Base-by-base conservation (phyloP, 1,284 basidiomycete species). In the Cutaneotrichosporon cutaneum region DNA sequence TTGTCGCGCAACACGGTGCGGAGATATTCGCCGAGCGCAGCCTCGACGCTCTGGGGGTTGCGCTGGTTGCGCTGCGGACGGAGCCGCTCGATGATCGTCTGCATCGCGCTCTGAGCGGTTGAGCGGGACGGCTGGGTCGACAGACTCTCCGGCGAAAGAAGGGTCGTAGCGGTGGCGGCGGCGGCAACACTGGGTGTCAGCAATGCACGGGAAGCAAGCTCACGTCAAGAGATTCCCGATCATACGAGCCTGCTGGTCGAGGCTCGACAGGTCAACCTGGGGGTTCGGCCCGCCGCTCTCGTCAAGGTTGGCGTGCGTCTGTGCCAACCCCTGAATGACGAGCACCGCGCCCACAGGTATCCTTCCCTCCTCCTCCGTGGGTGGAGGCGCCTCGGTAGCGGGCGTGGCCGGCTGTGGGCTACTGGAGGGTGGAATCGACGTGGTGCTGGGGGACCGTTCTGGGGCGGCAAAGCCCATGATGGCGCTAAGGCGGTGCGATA, bases 271-370 rank as follows among this genome's bases (percentile, higher is more conserved):
- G 24, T 63, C 61, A 54, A 65, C 35, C 18, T 61, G 30, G 7
- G 58, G 56, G 26, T 44, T 36, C 30, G 26, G 30, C 26, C 48
- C 44, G 27, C 26, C 39, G n/a, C 27, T 52, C 21, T 13, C 51
- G 10, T 42, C 61, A 3, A 64, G 57, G 18, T 60, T 61, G 35
- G 68, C 64, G 26, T 72, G 70, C 3, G 77, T 79, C 62, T 79
- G 77, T 4, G 76, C 77, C 18, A 79, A 59, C 18, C 77, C 77
- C 57, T 79, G 77, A 24, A 79, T 76, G 33, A 79, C 72, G 45
- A 79, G 66, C 14, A 79, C 76, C 0, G 77, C 76, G 1, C 77
- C 77, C n/a, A 71, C 59, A 0, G 72, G 70, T 18, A 72, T 62
- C 9, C 47, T n/a, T 54, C 47, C 58, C 27, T 53, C 58, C 1